These are phyloP conservation scores for Aristolochia fimbriata DNA, from an alignment of 164 flowering plant genomes.

Conservation along the genomic window DNA sequence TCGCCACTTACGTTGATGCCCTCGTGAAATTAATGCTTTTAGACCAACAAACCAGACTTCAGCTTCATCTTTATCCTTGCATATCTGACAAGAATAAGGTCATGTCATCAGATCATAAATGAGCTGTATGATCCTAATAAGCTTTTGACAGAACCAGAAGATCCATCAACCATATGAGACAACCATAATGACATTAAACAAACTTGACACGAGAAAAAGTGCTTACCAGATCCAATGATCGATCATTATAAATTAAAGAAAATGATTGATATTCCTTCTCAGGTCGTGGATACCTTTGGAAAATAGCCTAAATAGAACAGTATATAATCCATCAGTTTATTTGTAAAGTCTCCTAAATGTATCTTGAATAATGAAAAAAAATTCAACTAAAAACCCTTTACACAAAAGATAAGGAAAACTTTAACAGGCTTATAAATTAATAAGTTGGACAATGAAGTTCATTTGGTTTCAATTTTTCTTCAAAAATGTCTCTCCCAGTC, in stretches of 20 bases:
- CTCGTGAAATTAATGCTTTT: constrained; percentile 82
- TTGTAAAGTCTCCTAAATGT: no score
- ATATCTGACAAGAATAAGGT: constrained; percentile 42
- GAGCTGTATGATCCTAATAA: not conserved
- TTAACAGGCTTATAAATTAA: no score
- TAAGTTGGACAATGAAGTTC: no score
- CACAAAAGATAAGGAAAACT: no score
- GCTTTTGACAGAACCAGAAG: not conserved
- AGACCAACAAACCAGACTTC: constrained; percentile 98
- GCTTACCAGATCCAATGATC: constrained; percentile 83
- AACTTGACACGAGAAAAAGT: not conserved
- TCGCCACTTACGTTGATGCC: constrained; percentile 82
- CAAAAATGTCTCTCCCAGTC: no score
- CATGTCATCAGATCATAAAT: constrained; percentile 5
- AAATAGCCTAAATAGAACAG: constrained; percentile 58
- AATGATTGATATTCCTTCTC: constrained; percentile 97
- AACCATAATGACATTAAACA: not conserved
- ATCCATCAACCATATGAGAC: not conserved
- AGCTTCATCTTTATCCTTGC: constrained; percentile 99
- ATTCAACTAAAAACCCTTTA: no score
- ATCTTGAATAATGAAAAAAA: no score
- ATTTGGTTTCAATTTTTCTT: no score
- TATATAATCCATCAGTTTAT: not conserved
- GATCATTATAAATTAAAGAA: constrained; percentile 81
- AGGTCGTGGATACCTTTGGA: constrained; percentile 93